Evolutionary conservation across 345 rosid genomes (phyloP).

Genomic region (Eucalyptus marginata): DNA sequence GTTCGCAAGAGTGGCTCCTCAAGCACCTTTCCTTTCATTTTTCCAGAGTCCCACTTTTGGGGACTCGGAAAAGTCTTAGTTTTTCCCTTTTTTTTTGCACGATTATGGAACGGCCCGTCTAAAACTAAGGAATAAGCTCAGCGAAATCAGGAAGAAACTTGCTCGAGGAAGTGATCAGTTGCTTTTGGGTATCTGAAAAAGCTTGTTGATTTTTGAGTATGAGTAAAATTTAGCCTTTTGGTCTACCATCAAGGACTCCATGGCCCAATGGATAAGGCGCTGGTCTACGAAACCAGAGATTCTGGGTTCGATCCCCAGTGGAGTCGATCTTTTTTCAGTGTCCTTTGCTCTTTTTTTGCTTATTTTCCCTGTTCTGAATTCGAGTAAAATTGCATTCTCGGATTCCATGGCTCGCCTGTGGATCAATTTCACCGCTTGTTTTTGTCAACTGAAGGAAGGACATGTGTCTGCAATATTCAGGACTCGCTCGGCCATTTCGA

Average conservation of each 20-base stretch:
- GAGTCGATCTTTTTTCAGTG: slow-evolving; percentile 18
- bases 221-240: fast-evolving
- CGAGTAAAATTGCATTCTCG: neutral
- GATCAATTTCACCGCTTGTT: neutral
- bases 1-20: neutral
- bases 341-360: fast-evolving
- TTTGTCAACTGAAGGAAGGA: neutral
- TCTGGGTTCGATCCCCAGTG: slow-evolving; percentile 86
- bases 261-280: slow-evolving; percentile 97
- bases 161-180: neutral
- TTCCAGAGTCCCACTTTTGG: neutral
- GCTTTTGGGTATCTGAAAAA: neutral
- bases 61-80: neutral
- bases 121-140: neutral
- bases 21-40: neutral
- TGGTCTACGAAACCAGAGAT: slow-evolving; percentile 84
- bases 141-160: neutral
- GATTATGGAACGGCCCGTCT: neutral
- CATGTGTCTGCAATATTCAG: neutral
- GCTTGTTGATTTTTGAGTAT: too few species aligned
- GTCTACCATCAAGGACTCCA: slow-evolving; percentile 9
- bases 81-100: neutral
- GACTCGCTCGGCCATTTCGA: neutral
- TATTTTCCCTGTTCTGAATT: neutral
- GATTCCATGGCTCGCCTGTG: neutral